Evolutionary conservation across 164 flowering plant genomes (phyloP), one percentile per base, ranked within the genome.

Genomic region (Annona cherimola): DNA sequence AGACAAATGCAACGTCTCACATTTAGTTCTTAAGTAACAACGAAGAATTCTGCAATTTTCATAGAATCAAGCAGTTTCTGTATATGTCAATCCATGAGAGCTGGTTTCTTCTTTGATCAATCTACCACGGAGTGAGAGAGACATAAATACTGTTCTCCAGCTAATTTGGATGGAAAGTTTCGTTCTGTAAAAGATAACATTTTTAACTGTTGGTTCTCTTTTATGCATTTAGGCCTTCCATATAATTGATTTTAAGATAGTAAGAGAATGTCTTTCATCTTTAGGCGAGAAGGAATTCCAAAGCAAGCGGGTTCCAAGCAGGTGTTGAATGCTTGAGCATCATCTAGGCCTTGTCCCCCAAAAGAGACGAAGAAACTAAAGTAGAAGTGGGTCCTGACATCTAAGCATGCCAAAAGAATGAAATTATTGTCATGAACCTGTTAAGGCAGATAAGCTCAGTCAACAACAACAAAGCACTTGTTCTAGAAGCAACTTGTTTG

Each of bases 391-490:
- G n/a, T 40, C 18, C 42, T 18, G 19, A 66, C 9, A 50, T 8
- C 57, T 50, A 50, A 16, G 14, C 54, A 50, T 50, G 57, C 9
- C 57, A 50, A 16, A 50, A 50, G 57, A 50, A 50, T 50, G 57
- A 50, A 50, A 16, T 61, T 16, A 18, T 11, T 19, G 26, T 19
- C 9, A 73, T 74, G 40, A 44, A 90, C 96, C 91, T 90, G 82
- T 81, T 78, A 68, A 85, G 71, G 82, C 88, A 86, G 71, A 90
- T 77, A 41, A 90, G 75, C 75, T 90, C 89, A 50, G 64, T 74
- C 74, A 89, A 80, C 70, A 87, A 72, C 45, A 71, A 61, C 57
- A 86, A 84, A 9, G 76, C 88, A 74, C 75, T 82, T 70, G 69
- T 65, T 75, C 81, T 85, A 9, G 81, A 68, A 67, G 74, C 78